A percentile compares a stretch with the other conserved stretches of the same genome.
phyloP scores from a whole-genome alignment of 768 basidiomycete species.

The Lyophyllum semitale region DNA sequence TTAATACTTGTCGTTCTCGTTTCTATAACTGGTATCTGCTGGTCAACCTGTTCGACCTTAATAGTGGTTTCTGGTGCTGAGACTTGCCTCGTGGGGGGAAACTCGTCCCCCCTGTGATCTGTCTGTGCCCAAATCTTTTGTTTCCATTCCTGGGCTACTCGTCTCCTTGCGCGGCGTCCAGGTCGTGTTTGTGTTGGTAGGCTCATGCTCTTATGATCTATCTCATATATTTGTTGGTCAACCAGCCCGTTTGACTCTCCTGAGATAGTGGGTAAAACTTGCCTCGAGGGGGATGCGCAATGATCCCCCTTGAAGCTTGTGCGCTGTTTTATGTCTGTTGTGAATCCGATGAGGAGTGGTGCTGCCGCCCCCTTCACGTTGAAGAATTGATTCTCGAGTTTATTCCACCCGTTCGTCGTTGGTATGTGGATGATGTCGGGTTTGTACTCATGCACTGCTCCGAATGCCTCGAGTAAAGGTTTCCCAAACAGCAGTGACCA shows the following conservation, averaged over 20 bases:
- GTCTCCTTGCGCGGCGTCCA: not conserved
- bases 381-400: constrained; percentile 1
- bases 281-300: constrained; percentile 13
- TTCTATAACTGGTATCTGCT: not conserved
- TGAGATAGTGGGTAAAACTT: not conserved
- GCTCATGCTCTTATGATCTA: not conserved
- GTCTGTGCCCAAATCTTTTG: not conserved
- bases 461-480: constrained; percentile 22
- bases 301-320: constrained; percentile 12
- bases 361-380: not conserved
- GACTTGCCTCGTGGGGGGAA: not conserved
- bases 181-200: not conserved
- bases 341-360: constrained; percentile 2
- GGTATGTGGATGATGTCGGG: constrained; percentile 11
- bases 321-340: constrained; percentile 14
- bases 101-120: not conserved
- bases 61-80: not conserved
- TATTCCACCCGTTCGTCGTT: not conserved
- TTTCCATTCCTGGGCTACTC: not conserved
- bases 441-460: constrained; percentile 25
- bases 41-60: not conserved
- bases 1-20: not conserved
- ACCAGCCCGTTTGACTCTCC: not conserved
- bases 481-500: constrained; percentile 32
- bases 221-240: not conserved